Conservation (phyloP, 163 green algal species). For the Chlorella variabilis region DNA sequence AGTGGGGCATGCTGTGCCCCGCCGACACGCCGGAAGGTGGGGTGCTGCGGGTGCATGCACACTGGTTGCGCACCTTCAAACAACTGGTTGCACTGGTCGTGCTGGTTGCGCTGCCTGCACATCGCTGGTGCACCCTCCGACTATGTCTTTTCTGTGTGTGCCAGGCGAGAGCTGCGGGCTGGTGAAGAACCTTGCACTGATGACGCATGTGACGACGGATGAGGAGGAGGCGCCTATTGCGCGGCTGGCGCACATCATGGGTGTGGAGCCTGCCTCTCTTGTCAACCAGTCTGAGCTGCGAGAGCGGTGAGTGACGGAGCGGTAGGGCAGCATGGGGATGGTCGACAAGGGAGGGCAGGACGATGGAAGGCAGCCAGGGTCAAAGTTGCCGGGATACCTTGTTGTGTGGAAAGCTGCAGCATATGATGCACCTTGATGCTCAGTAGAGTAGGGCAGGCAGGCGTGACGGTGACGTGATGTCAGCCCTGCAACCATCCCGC, state of each 20-base stretch:
- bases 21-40: conserved; percentile 84
- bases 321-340: neutral
- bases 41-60: neutral
- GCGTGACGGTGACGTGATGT: too few species aligned
- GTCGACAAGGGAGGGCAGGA: neutral
- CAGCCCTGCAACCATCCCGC: too few species aligned
- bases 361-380: too few species aligned
- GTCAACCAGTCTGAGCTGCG: conserved; percentile 74
- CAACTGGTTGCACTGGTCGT: too few species aligned
- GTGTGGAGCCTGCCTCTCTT: conserved; percentile 79
- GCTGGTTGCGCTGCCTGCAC: too few species aligned
- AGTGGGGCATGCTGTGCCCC: conserved; percentile 99
- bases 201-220: conserved; percentile 99
- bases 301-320: conserved; percentile 22
- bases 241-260: conserved; percentile 80
- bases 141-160: too few species aligned
- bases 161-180: conserved; percentile 93
- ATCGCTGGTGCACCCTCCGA: too few species aligned
- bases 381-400: too few species aligned
- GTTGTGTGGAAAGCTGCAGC: too few species aligned
- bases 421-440: too few species aligned
- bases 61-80: too few species aligned
- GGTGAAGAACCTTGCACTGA: conserved; percentile 99
- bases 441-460: too few species aligned
- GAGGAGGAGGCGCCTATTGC: conserved; percentile 86